Evolutionary conservation across 2,329 filamentous ascomycete species (phyloP), one percentile per base, ranked within the genome.

Genomic region (Hypomyces rosellus): DNA sequence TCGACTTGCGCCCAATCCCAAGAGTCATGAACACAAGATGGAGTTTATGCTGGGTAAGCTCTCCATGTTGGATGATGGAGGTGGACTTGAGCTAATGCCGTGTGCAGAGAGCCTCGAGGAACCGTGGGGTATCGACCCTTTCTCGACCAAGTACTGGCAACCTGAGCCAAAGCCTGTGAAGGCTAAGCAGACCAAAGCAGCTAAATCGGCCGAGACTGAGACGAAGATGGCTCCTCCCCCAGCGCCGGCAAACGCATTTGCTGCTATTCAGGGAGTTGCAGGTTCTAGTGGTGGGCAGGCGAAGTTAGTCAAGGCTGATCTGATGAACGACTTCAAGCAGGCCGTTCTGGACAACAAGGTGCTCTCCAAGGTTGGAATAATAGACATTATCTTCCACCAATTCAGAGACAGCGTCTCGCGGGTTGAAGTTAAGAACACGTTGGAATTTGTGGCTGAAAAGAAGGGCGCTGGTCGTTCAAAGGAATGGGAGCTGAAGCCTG

Each of bases 61-160:
- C 38, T 44, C 14, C 20, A 4, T 15, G 11, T 4, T 5, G 18
- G 7, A 9, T 6, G 2, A 16, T 18, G 4, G 22, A 33, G 13
- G 25, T 13, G 13, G 14, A 11, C 25, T 13, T 44, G 44, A 5
- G 30, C 38, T 37, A 49, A 55, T 63, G 46, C 61, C 60, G 59
- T 50, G 13, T 49, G 8, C 55, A 78, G 75, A 74, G 48, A 63
- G 65, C 50, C 69, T 81, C 13, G 69, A 77, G 36, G 70, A 65
- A 68, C 83, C 68, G 44, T 65, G 66, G 44, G 64, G 68, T 7
- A 92, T 99, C 56, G 85, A 99, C 61, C 93, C 93, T 0, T 95
- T 92, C 63, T 91, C 89, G 0, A 82, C 81, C 0, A 67, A 74
- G 1, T 97, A 97, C 67, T 97, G 93, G 93, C 69, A 74, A 30